Evolutionary conservation across 192 early-diverging fungal species (phyloP), one percentile per base, ranked within the genome.

Genomic region (Dissophora globulifera): DNA sequence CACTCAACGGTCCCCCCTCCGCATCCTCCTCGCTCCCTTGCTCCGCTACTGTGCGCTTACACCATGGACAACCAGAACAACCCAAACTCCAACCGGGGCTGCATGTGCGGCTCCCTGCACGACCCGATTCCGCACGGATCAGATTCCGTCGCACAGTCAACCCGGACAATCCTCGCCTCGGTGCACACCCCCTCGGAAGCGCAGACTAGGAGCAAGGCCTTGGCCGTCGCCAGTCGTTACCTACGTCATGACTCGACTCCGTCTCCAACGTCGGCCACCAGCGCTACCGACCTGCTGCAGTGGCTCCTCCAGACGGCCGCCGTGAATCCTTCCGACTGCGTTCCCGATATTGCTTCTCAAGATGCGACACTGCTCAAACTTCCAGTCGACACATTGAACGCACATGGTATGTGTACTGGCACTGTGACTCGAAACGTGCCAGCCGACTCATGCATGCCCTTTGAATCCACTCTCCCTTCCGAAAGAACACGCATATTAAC

Each of bases 401-500:
- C 40, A 56, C 53, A 57, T 53, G 62, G 62, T 64, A 64, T 13
- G 22, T 47, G 22, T n/a, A 23, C 47, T 49, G 47, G 47, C 35
- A 13, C 35, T 13, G 35, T 38, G 35, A 38, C 35, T 38, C n/a
- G 35, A 13, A 6, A 13, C 35, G 7, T n/a, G 46, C 41, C 56
- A 45, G 16, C 55, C 16, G 29, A 19, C 43, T 27, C 45, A 47
- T 61, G 30, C 27, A 17, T 23, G 11, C 17, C 30, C 23, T 35
- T 40, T 23, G 27, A 8, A 7, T 15, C 12, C 27, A 26, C n/a
- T n/a, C n/a, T n/a, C n/a, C n/a, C n/a, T n/a, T n/a, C n/a, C n/a
- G n/a, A n/a, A n/a, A n/a, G n/a, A n/a, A n/a, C n/a, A n/a, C n/a
- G n/a, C n/a, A n/a, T n/a, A n/a, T n/a, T n/a, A 29, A 4, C 23